phyloP scores from a whole-genome alignment of 257 asterid genomes.

The Paulownia fortunei region DNA sequence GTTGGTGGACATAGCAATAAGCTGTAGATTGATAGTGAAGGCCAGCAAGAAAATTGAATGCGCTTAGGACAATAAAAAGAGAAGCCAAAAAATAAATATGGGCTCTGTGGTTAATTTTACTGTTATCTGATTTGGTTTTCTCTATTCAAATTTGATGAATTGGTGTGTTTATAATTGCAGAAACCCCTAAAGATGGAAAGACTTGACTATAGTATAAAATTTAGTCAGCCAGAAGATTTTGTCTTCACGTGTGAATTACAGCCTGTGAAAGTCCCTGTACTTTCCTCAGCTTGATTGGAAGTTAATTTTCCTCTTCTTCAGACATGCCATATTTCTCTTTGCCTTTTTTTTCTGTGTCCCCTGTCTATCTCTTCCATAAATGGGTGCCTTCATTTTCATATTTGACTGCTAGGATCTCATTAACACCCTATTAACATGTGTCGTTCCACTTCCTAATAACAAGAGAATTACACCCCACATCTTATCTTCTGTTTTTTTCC shows the following conservation, averaged over 20 bases:
- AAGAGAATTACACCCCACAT: too few relatives aligned
- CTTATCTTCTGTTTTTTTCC: too few relatives aligned
- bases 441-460: too few relatives aligned
- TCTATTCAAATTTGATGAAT: neutral
- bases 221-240: neutral
- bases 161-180: neutral
- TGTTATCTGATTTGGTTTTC: neutral
- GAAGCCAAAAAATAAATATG: neutral
- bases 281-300: slow-evolving; percentile 7
- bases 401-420: too few relatives aligned
- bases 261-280: slow-evolving; percentile 1
- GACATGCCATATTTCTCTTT: neutral
- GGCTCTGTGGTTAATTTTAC: neutral
- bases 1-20: slow-evolving; percentile 27
- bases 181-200: neutral
- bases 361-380: neutral
- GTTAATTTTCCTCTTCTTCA: neutral
- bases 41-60: slow-evolving; percentile 16
- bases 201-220: neutral
- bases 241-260: slow-evolving; percentile 28
- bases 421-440: too few relatives aligned
- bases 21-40: slow-evolving; percentile 17
- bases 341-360: too few relatives aligned
- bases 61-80: neutral
- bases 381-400: neutral